Base-by-base conservation (phyloP, 2,329 filamentous ascomycete species). In the Dactylellina leptospora region DNA sequence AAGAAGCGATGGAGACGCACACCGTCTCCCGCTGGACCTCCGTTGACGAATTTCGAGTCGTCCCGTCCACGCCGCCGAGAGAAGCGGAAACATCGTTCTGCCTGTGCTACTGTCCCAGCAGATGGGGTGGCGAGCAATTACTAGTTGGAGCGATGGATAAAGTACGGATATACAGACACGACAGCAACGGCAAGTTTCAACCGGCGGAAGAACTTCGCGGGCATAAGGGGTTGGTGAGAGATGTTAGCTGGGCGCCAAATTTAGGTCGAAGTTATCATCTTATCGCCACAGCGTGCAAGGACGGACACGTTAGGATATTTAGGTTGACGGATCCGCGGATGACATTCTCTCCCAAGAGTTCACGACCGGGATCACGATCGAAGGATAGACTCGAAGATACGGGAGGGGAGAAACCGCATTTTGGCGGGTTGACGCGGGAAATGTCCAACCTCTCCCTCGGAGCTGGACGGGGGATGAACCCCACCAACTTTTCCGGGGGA, bases 231-330 rank as follows among this genome's bases (percentile, higher is more conserved):
- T 84, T 97, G 38, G 90, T 97, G 4, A 85, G 93, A 50, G 93
- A 97, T 78, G 86, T 97, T 0, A 89, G 91, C 1, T 99, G 95
- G 95, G 92, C 93, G 0, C 90, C 92, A 50, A 93, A 92, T 10
- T 96, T 92, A 75, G 92, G 96, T 76, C 84, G 93, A 38, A 93
- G 93, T 0, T 93, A 91, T 79, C 95, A 99, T 79, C 85, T 93
- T 64, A 85, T 97, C 76, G 95, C 93, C 2, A 96, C 93, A 4
- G 93, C 92, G 1, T 95, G 91, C 78, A 96, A 96, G 79, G 95
- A 99, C 78, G 93, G 95, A 2, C 88, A 87, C 76, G 87, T 97
- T 40, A 86, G 93, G 40, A 89, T 99, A n/a, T 96, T 96, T 78
- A 88, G 93, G 76, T 80, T 96, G n/a, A 74, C 73, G 4, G 73